Evolutionary conservation across 768 basidiomycete genomes (phyloP), one percentile per base, ranked within the genome.

Genomic region (Botryobasidium botryosum): DNA sequence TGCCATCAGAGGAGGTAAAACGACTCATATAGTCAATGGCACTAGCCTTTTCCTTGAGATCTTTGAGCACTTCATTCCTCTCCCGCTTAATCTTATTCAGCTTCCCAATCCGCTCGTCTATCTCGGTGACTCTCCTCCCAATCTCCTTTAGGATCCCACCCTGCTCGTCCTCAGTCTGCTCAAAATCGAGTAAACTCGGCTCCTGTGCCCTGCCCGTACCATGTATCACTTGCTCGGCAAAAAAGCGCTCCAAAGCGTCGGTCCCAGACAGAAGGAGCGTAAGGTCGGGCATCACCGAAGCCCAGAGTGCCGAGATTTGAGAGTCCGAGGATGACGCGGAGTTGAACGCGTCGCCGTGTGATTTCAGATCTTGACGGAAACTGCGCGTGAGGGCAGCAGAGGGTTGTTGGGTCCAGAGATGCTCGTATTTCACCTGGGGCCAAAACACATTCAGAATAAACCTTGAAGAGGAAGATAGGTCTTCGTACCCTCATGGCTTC

Each of bases 11-110:
- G 26, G 1, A 42, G 27, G 26, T 48, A 35, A 43, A 43, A 26
- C 31, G 21, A 31, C 25, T 5, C 2, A 42, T 54, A 6, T 44
- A 88, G n/a, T n/a, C n/a, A n/a, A n/a, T n/a, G n/a, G n/a, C n/a
- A n/a, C n/a, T n/a, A n/a, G n/a, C 91, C 74, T 92, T 94, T 35
- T 96, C 91, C 59, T 97, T 99, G 40, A 99, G 65, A 56, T 97
- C 94, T 57, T 84, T 90, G 44, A 97, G 61, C 0, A 88, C 77
- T 52, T 91, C 83, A 8, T 71, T 73, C 40, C 92, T 66, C 63
- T 97, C 92, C 46, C 74, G 74, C 36, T 77, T 70, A 49, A 99
- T 79, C 65, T 87, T 82, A 59, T 72, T 77, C 40, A 97, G 57
- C 54, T 77, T 67, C 23, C 75, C 77, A 13, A 97, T 59, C 40